Percentiles rank a stretch among this genome's conserved stretches.
Conservation (phyloP, 805 yeast genomes). For the Saccharomycopsis sp. region DNA sequence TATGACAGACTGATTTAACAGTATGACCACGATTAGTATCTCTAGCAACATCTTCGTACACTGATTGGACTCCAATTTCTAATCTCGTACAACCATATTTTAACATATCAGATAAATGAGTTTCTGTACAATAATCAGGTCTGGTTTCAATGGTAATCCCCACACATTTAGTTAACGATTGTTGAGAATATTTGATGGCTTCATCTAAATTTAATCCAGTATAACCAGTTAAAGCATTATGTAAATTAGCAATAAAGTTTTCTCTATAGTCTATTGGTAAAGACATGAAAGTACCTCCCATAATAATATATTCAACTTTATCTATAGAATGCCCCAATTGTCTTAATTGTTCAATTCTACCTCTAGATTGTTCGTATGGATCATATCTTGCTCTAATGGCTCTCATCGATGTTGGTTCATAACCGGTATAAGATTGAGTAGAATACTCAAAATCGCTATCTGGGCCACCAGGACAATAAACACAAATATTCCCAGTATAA, state of each 20-base stretch:
- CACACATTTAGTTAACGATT: slow-evolving; percentile 91
- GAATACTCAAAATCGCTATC: slow-evolving; percentile 97
- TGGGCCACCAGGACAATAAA: slow-evolving; percentile 98
- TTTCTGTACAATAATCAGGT: slow-evolving; percentile 96
- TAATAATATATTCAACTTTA: slow-evolving; percentile 92
- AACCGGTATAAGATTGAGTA: slow-evolving; percentile 96
- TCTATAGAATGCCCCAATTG: slow-evolving; percentile 95
- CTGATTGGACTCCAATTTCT: slow-evolving; percentile 95
- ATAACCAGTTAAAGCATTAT: slow-evolving; percentile 90
- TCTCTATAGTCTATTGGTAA: slow-evolving; percentile 85
- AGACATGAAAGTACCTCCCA: slow-evolving; percentile 99
- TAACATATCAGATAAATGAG: slow-evolving; percentile 92
- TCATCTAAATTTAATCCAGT: slow-evolving; percentile 83
- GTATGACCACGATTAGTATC: slow-evolving; percentile 98
- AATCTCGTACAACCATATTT: slow-evolving; percentile 93
- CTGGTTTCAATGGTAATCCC: slow-evolving; percentile 98
- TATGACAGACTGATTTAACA: slow-evolving; percentile 90
- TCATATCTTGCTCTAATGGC: slow-evolving; percentile 98
- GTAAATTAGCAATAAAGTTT: slow-evolving; percentile 76
- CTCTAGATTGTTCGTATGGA: slow-evolving; percentile 97
- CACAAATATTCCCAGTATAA: slow-evolving; percentile 97
- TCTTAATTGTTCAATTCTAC: slow-evolving; percentile 90
- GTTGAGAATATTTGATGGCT: slow-evolving; percentile 84
- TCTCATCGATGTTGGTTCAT: slow-evolving; percentile 98
- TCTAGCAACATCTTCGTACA: slow-evolving; percentile 96